Evolutionary conservation across 192 early-diverging fungal species (phyloP), one percentile per base, ranked within the genome.

Genomic region (Linnemannia hyalina): DNA sequence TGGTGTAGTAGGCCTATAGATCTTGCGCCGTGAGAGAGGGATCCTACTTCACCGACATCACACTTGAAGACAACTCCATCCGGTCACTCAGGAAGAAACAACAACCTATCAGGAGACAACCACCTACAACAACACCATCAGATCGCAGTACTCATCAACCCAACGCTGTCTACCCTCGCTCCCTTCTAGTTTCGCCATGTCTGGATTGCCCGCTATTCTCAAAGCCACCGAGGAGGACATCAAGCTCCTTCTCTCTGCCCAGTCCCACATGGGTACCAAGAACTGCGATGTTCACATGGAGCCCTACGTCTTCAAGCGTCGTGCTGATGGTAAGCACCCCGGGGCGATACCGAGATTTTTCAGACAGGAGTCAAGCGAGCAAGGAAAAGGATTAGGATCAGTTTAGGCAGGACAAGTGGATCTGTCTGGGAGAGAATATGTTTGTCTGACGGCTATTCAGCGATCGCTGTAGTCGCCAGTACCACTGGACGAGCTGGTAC

Each of bases 261-360:
- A 98, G 93, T 93, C 95, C 77, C 97, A 99, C 96, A 93, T 99
- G 92, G 99, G 99, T 82, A 95, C 97, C 92, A 97, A 98, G 95
- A 99, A 99, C 93, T 92, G 93, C 82, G 96, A 97, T 92, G 92
- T 93, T 86, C 95, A 95, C 90, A 99, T 99, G 99, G 83, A 91
- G 71, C 93, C 95, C 74, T 99, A 99, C 93, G 94, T 99, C 86
- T 97, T 91, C 93, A 98, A 99, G 96, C 97, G 97, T 88, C 96
- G 99, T 86, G 91, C 94, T 83, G 99, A 99, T 93, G 96, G 96
- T 93, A 92, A 89, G 74, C 42, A 68, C 20, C 4, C 60, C 0
- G 11, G 60, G n/a, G 16, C 55, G 18, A 22, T 22, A 49, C 18
- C 49, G 18, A 57, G 26, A 15, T 26, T 32, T n/a, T 32, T 11